A percentile compares a stretch with the other conserved stretches of the same genome.
These are phyloP conservation scores for Arxiozyma telluris DNA, from an alignment of 1,139 yeast genomes.

Conservation along the genomic window DNA sequence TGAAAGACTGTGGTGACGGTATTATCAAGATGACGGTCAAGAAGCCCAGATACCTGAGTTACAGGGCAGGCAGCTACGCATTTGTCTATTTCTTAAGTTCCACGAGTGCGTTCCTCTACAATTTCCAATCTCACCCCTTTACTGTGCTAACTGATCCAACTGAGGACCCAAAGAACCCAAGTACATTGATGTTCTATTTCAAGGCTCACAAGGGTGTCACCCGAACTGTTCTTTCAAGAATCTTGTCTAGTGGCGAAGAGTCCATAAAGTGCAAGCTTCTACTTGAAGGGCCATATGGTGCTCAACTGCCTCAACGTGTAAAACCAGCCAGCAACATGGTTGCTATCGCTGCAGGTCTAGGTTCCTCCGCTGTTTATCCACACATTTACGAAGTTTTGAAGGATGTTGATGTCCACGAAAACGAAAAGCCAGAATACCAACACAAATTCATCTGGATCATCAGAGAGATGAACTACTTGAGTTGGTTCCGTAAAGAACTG, in stretches of 20 bases:
- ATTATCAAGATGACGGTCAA: conserved; percentile 35
- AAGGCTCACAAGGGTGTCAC: conserved; percentile 44
- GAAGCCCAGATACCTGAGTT: conserved; percentile 37
- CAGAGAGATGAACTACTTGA: conserved; percentile 21
- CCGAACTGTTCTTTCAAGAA: conserved; percentile 29
- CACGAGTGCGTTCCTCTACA: conserved; percentile 35
- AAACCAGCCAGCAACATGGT: conserved; percentile 11
- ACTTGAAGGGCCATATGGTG: conserved; percentile 60
- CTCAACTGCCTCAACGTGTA: conserved; percentile 35
- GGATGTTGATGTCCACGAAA: background rate
- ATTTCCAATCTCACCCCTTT: conserved; percentile 64
- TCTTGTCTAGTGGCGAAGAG: conserved; percentile 19
- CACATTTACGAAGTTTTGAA: conserved; percentile 11
- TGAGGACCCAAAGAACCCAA: conserved; percentile 28
- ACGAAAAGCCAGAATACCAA: background rate
- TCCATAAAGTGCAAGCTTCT: conserved; percentile 31
- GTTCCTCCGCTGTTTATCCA: conserved; percentile 25
- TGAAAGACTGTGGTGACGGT: conserved; percentile 32
- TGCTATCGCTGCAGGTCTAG: conserved; percentile 26
- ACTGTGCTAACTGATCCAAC: conserved; percentile 36
- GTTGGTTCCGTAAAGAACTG: conserved; percentile 35
- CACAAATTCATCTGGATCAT: conserved; percentile 22
- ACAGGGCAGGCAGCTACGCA: conserved; percentile 56
- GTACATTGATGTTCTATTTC: conserved; percentile 34
- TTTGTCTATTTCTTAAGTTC: conserved; percentile 47